Evolutionary conservation across 176 grass and related monocot species (phyloP).

Genomic region (Dendrocalamus sinicus): DNA sequence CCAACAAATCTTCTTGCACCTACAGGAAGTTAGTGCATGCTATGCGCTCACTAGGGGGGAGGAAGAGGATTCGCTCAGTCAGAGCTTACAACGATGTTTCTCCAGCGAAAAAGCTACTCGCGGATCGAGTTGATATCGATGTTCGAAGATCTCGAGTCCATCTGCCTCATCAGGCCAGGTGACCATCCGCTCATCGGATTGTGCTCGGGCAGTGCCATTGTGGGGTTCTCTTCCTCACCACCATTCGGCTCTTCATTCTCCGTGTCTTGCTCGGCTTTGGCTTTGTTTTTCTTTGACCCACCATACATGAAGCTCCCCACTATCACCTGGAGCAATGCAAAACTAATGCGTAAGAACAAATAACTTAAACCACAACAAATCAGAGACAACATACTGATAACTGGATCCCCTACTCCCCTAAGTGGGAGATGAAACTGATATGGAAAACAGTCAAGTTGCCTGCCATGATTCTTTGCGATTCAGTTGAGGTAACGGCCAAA

Average conservation of each 20-base stretch:
- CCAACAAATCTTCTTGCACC: constrained; percentile 19
- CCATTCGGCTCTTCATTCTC: constrained; percentile 45
- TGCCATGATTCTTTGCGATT: background rate
- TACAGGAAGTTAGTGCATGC: constrained; percentile 36
- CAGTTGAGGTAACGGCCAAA: background rate
- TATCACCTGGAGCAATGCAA: constrained; percentile 52
- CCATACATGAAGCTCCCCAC: constrained; percentile 80
- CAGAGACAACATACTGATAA: background rate
- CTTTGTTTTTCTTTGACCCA: constrained; percentile 69
- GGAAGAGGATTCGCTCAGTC: constrained; percentile 6
- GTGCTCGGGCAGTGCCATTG: constrained; percentile 24
- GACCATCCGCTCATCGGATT: constrained; percentile 57
- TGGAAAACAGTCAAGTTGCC: background rate
- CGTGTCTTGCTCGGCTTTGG: constrained; percentile 36
- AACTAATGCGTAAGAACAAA: background rate
- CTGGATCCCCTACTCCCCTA: background rate
- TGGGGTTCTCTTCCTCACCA: constrained; percentile 30
- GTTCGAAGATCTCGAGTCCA: constrained; percentile 57
- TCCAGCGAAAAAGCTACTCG: constrained; percentile 34
- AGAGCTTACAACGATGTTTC: background rate
- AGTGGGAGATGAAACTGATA: constrained; percentile 1
- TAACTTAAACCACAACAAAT: background rate
- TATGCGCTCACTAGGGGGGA: background rate
- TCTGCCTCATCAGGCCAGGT: constrained; percentile 47
- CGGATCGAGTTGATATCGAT: constrained; percentile 68